phyloP scores from a whole-genome alignment of 495 filamentous ascomycete species.

The Neurospora sp. region DNA sequence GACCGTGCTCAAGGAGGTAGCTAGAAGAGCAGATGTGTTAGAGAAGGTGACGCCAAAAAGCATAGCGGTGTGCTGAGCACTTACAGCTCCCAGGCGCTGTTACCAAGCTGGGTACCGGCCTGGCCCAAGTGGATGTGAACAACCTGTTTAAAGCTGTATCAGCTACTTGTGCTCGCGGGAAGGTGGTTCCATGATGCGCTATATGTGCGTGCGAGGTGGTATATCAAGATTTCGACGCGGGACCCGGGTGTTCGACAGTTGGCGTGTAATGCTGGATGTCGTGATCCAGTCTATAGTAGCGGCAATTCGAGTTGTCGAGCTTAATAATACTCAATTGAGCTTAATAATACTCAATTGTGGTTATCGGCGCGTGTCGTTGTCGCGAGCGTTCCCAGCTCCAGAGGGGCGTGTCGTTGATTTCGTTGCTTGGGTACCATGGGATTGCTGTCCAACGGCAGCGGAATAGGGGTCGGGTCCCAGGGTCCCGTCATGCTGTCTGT shows the following conservation, averaged over 20 bases:
- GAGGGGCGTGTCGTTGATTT: neutral
- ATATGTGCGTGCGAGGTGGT: neutral
- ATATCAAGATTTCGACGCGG: neutral
- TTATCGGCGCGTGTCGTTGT: neutral
- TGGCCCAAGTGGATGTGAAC: conserved; percentile 88
- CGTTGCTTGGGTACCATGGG: neutral
- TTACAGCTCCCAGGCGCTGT: conserved; percentile 92
- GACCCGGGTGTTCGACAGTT: neutral
- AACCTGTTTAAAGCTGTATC: conserved; percentile 41
- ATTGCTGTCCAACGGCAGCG: neutral
- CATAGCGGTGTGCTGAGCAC: conserved; percentile 38
- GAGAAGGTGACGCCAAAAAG: neutral
- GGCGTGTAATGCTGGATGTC: neutral
- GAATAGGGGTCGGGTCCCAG: conserved; percentile 1
- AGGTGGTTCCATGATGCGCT: neutral
- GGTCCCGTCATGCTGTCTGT: conserved; percentile 2
- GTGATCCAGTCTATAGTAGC: neutral
- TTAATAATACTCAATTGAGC: neutral
- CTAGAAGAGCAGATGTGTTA: conserved; percentile 31
- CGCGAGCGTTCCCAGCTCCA: neutral
- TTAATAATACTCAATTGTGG: neutral
- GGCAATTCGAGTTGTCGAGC: neutral
- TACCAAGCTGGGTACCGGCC: conserved; percentile 86
- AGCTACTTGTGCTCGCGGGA: conserved; percentile 4
- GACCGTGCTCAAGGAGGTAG: conserved; percentile 85